Conservation (phyloP, 148 eudicot species). For the Cornus suecica region DNA sequence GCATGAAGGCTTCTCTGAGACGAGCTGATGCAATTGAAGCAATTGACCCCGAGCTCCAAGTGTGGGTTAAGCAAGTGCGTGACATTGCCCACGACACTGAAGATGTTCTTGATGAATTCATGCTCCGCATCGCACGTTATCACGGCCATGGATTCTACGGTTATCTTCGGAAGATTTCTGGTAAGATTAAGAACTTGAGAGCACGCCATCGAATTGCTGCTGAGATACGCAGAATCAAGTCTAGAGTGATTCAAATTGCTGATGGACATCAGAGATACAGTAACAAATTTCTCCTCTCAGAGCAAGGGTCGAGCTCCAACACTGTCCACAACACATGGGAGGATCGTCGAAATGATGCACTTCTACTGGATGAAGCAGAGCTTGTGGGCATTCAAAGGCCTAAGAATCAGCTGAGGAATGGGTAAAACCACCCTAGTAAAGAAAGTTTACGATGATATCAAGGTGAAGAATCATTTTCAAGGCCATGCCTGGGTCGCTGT, state of each 20-base stretch:
- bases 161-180: background rate
- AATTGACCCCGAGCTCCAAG: background rate
- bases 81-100: background rate
- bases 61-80: conserved; percentile 6
- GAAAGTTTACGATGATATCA: background rate
- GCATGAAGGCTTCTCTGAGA: background rate
- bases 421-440: background rate
- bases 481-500: too few species aligned
- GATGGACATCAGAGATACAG: background rate
- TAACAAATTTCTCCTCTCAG: background rate
- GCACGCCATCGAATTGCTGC: background rate
- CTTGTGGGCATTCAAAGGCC: background rate
- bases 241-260: background rate
- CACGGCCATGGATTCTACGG: background rate
- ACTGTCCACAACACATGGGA: background rate
- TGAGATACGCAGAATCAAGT: background rate
- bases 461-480: background rate
- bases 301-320: background rate
- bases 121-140: background rate
- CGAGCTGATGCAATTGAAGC: background rate
- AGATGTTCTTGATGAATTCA: background rate
- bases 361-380: background rate
- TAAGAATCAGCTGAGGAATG: background rate
- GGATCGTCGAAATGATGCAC: background rate
- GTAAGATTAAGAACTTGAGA: background rate